phyloP scores from a whole-genome alignment of 129 eudicot genomes.

The Oenanthe sinensis region DNA sequence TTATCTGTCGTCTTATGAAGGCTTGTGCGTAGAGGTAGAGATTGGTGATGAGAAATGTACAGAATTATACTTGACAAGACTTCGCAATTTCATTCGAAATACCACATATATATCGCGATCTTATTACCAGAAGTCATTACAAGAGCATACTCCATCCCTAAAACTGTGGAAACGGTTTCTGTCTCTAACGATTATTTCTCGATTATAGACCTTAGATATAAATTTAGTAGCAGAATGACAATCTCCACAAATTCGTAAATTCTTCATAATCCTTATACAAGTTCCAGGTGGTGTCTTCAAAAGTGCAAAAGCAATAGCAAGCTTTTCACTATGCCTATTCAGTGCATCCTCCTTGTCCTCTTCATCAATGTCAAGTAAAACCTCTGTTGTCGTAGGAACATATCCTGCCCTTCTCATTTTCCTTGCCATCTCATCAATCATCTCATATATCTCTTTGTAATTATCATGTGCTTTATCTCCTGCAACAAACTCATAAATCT shows the following conservation, averaged over 20 bases:
- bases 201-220: conserved; percentile 49
- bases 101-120: not conserved
- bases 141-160: conserved; percentile 53
- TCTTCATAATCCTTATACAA: conserved; percentile 56
- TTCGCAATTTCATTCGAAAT: not conserved
- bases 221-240: conserved; percentile 66
- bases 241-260: conserved; percentile 69
- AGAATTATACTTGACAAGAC: not conserved
- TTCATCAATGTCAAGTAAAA: conserved; percentile 61
- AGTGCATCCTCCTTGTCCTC: conserved; percentile 69
- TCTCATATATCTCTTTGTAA: conserved; percentile 44
- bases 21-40: not conserved
- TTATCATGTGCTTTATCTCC: conserved; percentile 54
- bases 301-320: conserved; percentile 76
- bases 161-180: conserved; percentile 65
- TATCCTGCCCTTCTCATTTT: conserved; percentile 62
- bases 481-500: conserved; percentile 55
- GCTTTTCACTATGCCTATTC: conserved; percentile 71
- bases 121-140: conserved; percentile 55
- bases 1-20: not conserved
- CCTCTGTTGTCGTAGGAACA: conserved; percentile 56
- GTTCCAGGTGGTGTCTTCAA: conserved; percentile 63
- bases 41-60: not conserved
- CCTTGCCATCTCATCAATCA: conserved; percentile 68
- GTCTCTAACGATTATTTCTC: conserved; percentile 62